Evolutionary conservation across 1,284 basidiomycete genomes (phyloP).

Genomic region (Tetrapyrgos nigripes): DNA sequence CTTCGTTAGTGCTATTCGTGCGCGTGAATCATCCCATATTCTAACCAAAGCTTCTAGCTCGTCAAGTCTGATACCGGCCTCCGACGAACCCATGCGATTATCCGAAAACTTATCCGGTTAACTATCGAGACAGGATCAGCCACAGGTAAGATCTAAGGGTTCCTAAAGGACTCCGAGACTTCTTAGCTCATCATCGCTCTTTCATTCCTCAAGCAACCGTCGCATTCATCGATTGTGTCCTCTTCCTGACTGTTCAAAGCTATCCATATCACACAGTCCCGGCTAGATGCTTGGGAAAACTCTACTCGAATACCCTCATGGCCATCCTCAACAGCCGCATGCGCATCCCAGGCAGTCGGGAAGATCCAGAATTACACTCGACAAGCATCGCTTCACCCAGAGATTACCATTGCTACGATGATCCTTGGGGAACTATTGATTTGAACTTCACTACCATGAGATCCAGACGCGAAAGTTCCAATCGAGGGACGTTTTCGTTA

Average conservation of each 20-base stretch:
- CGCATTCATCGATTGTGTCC: background rate
- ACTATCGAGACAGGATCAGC: constrained; percentile 2
- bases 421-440: background rate
- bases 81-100: background rate
- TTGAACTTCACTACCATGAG: background rate
- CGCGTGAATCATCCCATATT: background rate
- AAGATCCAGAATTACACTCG: no score
- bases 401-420: no score
- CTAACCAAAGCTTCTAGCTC: constrained; percentile 14
- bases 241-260: constrained; percentile 5
- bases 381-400: no score
- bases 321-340: constrained; percentile 8
- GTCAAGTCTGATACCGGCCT: no score
- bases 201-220: background rate
- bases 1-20: background rate
- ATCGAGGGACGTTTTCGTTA: no score
- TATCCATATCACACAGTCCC: constrained; percentile 8
- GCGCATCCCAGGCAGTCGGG: background rate
- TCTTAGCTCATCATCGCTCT: no score
- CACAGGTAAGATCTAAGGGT: background rate
- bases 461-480: background rate
- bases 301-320: constrained; percentile 8
- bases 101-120: constrained; percentile 1
- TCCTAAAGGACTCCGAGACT: background rate
- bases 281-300: constrained; percentile 4